These are phyloP conservation scores for Aspergillus spinulosporus DNA, from an alignment of 2,329 filamentous ascomycete species.

Conservation along the genomic window DNA sequence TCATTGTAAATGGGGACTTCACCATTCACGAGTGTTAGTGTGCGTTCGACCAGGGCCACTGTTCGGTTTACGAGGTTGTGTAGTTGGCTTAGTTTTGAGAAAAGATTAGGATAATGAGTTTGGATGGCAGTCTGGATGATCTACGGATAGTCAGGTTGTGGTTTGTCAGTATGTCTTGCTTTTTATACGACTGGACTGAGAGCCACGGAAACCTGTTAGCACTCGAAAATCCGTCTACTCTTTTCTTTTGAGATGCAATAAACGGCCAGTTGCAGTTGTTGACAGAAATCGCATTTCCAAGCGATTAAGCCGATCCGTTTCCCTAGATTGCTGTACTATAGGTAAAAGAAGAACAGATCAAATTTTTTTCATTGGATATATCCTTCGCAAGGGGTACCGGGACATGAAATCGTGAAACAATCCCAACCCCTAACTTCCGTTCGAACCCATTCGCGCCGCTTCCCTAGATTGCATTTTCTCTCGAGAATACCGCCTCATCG, in stretches of 20 bases:
- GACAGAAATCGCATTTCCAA: slow-evolving; percentile 8
- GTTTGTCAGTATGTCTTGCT: no score
- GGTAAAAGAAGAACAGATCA: slow-evolving; percentile 35
- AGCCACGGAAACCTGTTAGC: no score
- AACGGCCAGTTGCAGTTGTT: neutral
- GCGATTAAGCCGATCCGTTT: slow-evolving; percentile 6
- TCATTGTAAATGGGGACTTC: no score
- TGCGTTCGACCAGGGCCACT: no score
- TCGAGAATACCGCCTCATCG: slow-evolving; percentile 34
- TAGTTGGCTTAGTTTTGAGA: no score
- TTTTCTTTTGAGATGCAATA: neutral
- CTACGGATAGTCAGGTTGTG: no score
- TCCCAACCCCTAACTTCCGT: slow-evolving; percentile 39
- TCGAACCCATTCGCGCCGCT: slow-evolving; percentile 42
- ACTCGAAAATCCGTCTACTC: neutral
- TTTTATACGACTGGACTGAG: no score
- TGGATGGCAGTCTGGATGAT: no score
- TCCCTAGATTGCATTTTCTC: slow-evolving; percentile 35
- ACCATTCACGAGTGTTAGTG: no score
- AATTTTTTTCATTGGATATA: slow-evolving; percentile 44
- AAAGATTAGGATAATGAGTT: no score
- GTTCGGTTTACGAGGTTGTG: no score
- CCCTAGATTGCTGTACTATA: slow-evolving; percentile 26
- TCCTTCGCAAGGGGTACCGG: slow-evolving; percentile 42
- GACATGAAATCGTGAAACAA: slow-evolving; percentile 45